Evolutionary conservation across 2,329 filamentous ascomycete genomes (phyloP).

Genomic region (Sclerotinia subarctica): DNA sequence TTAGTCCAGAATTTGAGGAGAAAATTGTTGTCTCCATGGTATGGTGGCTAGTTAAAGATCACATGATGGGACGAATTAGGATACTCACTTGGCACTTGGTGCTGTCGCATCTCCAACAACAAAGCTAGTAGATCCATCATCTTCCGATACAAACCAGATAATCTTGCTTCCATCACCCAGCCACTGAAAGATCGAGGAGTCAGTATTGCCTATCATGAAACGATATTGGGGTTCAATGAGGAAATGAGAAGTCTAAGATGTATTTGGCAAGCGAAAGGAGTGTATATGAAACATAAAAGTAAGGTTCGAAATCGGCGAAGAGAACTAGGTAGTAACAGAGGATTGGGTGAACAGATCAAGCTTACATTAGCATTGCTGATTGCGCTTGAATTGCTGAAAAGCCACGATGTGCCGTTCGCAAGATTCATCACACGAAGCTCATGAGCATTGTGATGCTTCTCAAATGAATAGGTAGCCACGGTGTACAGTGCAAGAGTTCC

Average conservation of each 20-base stretch:
- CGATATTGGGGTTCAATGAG: no score
- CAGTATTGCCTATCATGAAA: no score
- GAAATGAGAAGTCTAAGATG: no score
- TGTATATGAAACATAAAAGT: no score
- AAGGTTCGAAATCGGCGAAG: no score
- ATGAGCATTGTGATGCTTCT: slow-evolving; percentile 60
- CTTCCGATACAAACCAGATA: slow-evolving; percentile 29
- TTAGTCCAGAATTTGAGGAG: background rate
- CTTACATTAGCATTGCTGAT: slow-evolving; percentile 25
- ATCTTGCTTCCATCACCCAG: slow-evolving; percentile 30
- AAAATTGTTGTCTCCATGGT: no score
- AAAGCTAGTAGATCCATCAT: slow-evolving; percentile 32
- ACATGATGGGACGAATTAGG: background rate
- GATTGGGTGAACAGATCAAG: no score
- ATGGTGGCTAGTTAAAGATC: background rate
- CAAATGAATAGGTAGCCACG: slow-evolving; percentile 75
- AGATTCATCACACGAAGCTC: slow-evolving; percentile 60
- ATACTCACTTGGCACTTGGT: slow-evolving; percentile 28
- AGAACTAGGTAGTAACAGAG: no score
- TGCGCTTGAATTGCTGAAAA: slow-evolving; percentile 32
- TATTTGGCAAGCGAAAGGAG: no score
- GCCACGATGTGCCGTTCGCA: slow-evolving; percentile 35
- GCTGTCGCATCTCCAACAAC: slow-evolving; percentile 29
- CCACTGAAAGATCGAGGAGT: slow-evolving; percentile 20
- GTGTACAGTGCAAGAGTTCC: slow-evolving; percentile 64